Conservation (phyloP, 768 basidiomycete genomes). For the Naganishia friedmannii region DNA sequence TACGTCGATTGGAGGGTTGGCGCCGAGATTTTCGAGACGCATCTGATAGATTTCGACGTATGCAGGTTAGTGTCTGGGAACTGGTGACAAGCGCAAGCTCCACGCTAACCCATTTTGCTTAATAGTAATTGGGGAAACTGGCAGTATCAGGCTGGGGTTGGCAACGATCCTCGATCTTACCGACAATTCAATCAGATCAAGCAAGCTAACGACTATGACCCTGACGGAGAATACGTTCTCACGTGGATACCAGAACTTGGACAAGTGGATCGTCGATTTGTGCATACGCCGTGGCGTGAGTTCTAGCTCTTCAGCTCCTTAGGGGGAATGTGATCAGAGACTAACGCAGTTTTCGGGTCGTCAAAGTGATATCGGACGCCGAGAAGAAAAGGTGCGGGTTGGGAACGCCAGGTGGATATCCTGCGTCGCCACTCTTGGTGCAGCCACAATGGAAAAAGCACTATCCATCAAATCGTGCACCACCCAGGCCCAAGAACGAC, state of each 20-base stretch:
- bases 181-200: slow-evolving; percentile 53
- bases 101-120: neutral
- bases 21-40: slow-evolving; percentile 56
- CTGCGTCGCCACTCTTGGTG: slow-evolving; percentile 41
- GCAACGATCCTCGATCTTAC: slow-evolving; percentile 49
- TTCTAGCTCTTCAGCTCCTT: neutral
- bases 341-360: neutral
- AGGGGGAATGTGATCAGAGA: neutral
- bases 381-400: slow-evolving; percentile 35
- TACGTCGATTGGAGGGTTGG: slow-evolving; percentile 56
- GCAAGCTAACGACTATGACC: slow-evolving; percentile 50
- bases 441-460: slow-evolving; percentile 44
- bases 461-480: slow-evolving; percentile 30
- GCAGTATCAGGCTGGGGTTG: slow-evolving; percentile 49
- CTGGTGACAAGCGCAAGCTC: slow-evolving; percentile 22
- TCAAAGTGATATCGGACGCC: slow-evolving; percentile 5
- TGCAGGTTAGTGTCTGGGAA: slow-evolving; percentile 56
- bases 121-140: slow-evolving; percentile 50
- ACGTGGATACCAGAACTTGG: slow-evolving; percentile 49
- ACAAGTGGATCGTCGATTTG: slow-evolving; percentile 37
- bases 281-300: slow-evolving; percentile 52
- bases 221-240: slow-evolving; percentile 40
- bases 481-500: neutral
- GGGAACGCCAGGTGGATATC: slow-evolving; percentile 29
- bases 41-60: slow-evolving; percentile 58